phyloP scores from a whole-genome alignment of 345 rosid genomes.

The Schrenkiella parvula region DNA sequence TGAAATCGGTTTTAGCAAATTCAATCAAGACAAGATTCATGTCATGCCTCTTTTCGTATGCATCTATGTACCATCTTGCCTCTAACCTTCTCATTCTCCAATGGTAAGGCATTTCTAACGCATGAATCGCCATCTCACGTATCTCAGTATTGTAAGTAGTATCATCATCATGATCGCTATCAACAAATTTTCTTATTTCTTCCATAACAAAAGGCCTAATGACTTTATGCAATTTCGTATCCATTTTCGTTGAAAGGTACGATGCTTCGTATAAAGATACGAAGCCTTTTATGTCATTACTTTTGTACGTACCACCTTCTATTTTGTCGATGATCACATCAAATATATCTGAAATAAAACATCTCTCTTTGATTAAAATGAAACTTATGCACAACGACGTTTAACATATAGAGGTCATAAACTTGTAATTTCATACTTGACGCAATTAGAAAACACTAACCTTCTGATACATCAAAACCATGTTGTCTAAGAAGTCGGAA shows the following conservation, averaged over 20 bases:
- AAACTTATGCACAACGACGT: too few relatives aligned
- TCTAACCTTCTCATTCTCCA: constrained; percentile 28
- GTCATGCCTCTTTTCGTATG: constrained; percentile 14
- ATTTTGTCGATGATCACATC: constrained; percentile 27
- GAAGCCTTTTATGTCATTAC: neutral
- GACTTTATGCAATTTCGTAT: constrained; percentile 28
- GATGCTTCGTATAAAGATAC: constrained; percentile 41
- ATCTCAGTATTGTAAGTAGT: neutral
- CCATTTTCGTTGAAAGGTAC: constrained; percentile 24
- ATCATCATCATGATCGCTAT: neutral
- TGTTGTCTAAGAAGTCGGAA: constrained; percentile 36
- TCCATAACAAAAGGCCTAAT: constrained; percentile 34
- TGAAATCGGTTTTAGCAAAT: constrained; percentile 32
- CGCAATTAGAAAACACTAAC: neutral
- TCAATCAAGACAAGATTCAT: constrained; percentile 16
- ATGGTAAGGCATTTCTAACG: constrained; percentile 27
- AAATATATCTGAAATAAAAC: constrained; percentile 26
- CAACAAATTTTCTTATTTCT: neutral
- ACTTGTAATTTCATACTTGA: neutral
- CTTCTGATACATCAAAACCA: constrained; percentile 25
- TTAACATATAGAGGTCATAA: neutral
- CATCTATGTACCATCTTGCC: constrained; percentile 29
- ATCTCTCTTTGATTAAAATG: too few relatives aligned
- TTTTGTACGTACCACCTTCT: constrained; percentile 7
- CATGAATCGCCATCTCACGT: constrained; percentile 17